Evolutionary conservation across 306 rosid species (phyloP), one percentile per base, ranked within the genome.

Genomic region (Fragaria vesca): DNA sequence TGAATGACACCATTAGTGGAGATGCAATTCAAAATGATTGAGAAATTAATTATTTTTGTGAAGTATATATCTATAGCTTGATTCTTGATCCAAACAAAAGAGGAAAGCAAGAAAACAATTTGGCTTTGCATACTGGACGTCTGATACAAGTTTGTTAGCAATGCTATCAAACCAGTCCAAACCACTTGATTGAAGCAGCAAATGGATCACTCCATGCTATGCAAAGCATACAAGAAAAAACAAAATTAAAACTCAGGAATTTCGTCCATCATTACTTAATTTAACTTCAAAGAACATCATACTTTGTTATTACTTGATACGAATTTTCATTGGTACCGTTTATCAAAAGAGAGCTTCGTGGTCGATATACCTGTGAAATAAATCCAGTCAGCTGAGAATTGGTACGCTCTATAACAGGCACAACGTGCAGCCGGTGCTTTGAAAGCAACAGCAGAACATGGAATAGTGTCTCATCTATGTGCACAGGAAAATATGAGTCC

Each of bases 401-500:
- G 70, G 74, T 68, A 58, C 73, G 83, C 66, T 85, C 88, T 4
- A 80, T 78, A 66, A 89, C 89, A 0, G 94, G 98, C 69, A 89
- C 89, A 83, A 86, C 86, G 16, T 81, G 87, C 61, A 88, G 57
- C 15, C 45, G 78, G 72, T 91, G 97, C 83, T 86, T 90, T 9
- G 91, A 90, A 75, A 93, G 78, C 72, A 91, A 84, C 36, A 93
- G 84, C 81, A 89, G 74, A 38, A 88, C 94, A 79, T 84, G 93
- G 63, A 93, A 69, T 70, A 93, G 73, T 1, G 93, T 83, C 69
- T 89, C 93, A 66, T 83, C 86, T 73, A 88, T 68, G 66, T 36
- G 75, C 43, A 84, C 89, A 0, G 93, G 90, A 72, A 93, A 88
- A 89, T 85, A 89, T 20, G 90, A 90, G 80, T 87, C 86, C 97